Conservation (phyloP, 768 basidiomycete genomes). For the Mycena leptocephala region DNA sequence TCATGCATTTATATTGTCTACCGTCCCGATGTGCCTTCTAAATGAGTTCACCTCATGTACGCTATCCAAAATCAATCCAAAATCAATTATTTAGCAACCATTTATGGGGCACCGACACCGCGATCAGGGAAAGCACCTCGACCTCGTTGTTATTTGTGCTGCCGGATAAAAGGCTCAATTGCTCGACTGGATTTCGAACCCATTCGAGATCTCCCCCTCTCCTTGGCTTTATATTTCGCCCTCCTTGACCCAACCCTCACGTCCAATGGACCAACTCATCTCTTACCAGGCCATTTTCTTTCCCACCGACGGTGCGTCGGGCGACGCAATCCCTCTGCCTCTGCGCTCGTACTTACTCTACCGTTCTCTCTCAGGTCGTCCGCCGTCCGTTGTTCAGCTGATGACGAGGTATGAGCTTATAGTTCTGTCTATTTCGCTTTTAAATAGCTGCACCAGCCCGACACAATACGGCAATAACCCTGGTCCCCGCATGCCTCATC, state of each 20-base stretch:
- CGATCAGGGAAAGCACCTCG: constrained; percentile 49
- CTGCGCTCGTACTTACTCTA: constrained; percentile 1
- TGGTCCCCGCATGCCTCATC: constrained; percentile 83
- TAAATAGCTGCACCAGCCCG: constrained; percentile 12
- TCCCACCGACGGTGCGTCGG: constrained; percentile 70
- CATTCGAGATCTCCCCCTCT: constrained; percentile 6
- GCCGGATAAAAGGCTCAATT: constrained; percentile 41
- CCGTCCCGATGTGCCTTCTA: constrained; percentile 36
- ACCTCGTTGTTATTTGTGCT: constrained; percentile 57
- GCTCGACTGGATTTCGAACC: constrained; percentile 19
- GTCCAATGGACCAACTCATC: constrained; percentile 74
- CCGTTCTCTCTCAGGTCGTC: constrained; percentile 62
- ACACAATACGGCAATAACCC: constrained; percentile 30
- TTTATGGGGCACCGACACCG: constrained; percentile 29
- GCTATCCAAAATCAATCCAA: constrained; percentile 44
- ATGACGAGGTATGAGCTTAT: constrained; percentile 78
- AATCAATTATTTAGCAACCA: constrained; percentile 45
- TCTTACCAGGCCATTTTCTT: constrained; percentile 84
- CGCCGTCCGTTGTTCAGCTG: constrained; percentile 80
- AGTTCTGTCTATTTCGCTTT: background rate
- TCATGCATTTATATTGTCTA: constrained; percentile 28
- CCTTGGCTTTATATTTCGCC: constrained; percentile 12
- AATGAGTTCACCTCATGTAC: constrained; percentile 57
- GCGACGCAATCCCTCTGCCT: background rate
- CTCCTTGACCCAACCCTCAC: background rate